Base-by-base conservation (phyloP, 805 yeast genomes). In the Cyberlindnera veronae region DNA sequence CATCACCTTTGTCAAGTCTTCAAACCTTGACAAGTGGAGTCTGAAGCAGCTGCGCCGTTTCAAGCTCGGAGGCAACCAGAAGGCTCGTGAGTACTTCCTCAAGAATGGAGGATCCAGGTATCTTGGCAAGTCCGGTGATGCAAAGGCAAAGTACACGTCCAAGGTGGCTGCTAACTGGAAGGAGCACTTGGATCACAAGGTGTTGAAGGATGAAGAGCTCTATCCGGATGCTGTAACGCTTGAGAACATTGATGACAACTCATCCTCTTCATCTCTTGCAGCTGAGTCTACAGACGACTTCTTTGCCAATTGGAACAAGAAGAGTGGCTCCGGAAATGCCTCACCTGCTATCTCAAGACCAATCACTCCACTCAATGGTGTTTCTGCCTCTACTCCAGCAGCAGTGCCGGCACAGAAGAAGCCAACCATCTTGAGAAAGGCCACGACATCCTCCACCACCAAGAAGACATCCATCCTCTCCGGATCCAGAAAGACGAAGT, bases 1-100 rank as follows among this genome's bases (percentile, higher is more conserved):
- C 62, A 82, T 93, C 55, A 79, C 97, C 28, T 93, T 93, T 69
- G 98, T 93, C 44, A 87, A 89, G 61, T 87, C 96, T 21, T 78
- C 93, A 21, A 85, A 82, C 50, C 72, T 93, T 68, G 99, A 93
- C 65, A 85, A 88, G 62, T 93, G 99, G 99, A 81, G 90, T 30
- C 76, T 89, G 55, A 80, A 77, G 56, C 96, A 93, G 63, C 72
- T 93, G 59, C 79, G 99, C 55, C 78, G 87, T 61, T 88, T 93
- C 77, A 88, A 90, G 61, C 79, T 85, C 45, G 98, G 98, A 50
- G 99, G 98, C 20, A 93, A 93, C 63, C 81, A 82, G 55, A 74
- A 72, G 37, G 95, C 96, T 34, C 81, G 81, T 48, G 96, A 87
- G 42, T 93, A 76, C 57, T 85, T 84, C 62, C 62, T 76, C 53